phyloP scores from a whole-genome alignment of 1,284 basidiomycete genomes.

The Cystobasidium sp. region DNA sequence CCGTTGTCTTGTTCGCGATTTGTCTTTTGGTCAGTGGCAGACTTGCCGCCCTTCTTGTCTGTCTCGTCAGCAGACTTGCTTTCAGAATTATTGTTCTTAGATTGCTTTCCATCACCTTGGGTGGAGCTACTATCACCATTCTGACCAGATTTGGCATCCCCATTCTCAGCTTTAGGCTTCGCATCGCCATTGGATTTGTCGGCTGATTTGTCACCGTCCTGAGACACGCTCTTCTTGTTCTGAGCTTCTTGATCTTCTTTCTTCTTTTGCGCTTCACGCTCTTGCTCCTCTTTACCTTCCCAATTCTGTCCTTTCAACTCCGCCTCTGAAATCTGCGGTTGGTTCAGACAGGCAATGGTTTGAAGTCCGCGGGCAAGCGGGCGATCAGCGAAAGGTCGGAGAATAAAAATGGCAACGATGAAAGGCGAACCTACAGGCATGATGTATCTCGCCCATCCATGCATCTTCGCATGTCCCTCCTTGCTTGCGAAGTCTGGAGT shows the following conservation, averaged over 20 bases:
- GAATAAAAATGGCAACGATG: background rate
- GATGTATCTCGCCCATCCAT: conserved; percentile 42
- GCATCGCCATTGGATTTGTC: conserved; percentile 6
- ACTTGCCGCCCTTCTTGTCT: conserved; percentile 11
- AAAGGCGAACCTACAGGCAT: background rate
- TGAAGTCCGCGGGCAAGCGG: conserved; percentile 11
- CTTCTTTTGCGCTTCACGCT: conserved; percentile 50
- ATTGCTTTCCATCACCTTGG: background rate
- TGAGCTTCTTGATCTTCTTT: conserved; percentile 16
- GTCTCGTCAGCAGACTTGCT: background rate
- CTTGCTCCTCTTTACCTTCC: conserved; percentile 50
- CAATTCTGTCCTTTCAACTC: conserved; percentile 49
- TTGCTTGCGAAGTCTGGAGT: conserved; percentile 34
- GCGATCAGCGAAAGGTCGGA: background rate
- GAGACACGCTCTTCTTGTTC: conserved; percentile 12
- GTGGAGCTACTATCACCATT: conserved; percentile 19
- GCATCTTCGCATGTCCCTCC: conserved; percentile 18
- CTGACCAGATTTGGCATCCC: conserved; percentile 28
- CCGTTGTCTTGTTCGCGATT: conserved; percentile 20
- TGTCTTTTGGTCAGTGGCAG: conserved; percentile 15
- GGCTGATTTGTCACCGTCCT: too few species aligned
- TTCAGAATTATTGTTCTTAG: background rate
- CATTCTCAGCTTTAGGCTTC: conserved; percentile 11
- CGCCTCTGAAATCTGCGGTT: background rate
- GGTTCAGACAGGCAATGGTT: conserved; percentile 16